Evolutionary conservation across 192 early-diverging fungal species (phyloP), one percentile per base, ranked within the genome.

Genomic region (Gonapodya prolifera): DNA sequence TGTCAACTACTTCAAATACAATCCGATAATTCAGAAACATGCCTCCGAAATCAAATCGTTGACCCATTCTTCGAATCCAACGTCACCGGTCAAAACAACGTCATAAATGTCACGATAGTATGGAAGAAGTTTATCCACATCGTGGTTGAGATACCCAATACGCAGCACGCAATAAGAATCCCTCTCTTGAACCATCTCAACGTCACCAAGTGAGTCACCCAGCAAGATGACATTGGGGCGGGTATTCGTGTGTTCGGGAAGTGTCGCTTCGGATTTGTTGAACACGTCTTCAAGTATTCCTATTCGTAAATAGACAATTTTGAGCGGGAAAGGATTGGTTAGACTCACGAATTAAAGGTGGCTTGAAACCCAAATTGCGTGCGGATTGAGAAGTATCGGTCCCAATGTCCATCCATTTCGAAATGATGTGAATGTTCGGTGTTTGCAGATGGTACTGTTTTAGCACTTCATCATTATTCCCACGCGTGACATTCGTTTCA

Each of bases 201-300:
- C 77, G 80, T 93, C 92, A 1, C 91, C 91, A 23, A 91, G 32
- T 16, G 89, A 91, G 80, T 92, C 92, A 30, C 92, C 92, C 78
- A 92, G 78, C 73, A 93, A 34, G 30, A 92, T 90, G 45, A 61
- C 23, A 23, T 61, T 61, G 45, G 45, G 45, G 45, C 45, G 45
- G 45, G 45, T 16, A 23, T 61, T 8, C 8, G 45, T 61, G 45
- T 8, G 8, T 8, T 8, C 45, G 45, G 45, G 45, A 61, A 61
- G 45, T 23, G 45, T 61, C 8, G 45, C 8, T 8, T 8, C 8
- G 45, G 45, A 61, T 61, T 61, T 61, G 23, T 61, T 61, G 45
- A 61, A 61, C 45, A 61, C 45, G 45, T 61, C 45, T n/a, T n/a
- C n/a, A n/a, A n/a, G n/a, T n/a, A n/a, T n/a, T n/a, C n/a, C n/a